These are phyloP conservation scores for Volvariella volvacea DNA, from an alignment of 1,284 basidiomycete genomes.

Conservation along the genomic window DNA sequence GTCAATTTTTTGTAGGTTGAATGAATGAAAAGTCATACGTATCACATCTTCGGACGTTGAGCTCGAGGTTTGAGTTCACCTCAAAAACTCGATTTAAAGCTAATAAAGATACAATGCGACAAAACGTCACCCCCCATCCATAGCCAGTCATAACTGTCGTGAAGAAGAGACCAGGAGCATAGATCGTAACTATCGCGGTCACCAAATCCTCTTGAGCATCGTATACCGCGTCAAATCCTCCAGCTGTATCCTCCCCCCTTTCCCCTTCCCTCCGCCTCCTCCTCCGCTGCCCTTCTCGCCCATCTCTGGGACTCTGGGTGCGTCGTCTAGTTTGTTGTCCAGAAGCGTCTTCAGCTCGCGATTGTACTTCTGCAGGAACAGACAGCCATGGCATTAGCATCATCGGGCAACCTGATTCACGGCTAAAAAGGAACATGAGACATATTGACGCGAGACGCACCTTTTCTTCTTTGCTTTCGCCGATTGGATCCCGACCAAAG, in stretches of 20 bases:
- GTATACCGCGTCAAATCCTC: slow-evolving; percentile 89
- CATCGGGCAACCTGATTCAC: not conserved
- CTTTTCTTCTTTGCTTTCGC: slow-evolving; percentile 80
- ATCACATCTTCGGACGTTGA: too few species aligned
- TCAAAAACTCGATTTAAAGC: too few species aligned
- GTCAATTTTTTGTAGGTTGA: too few species aligned
- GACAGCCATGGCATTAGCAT: slow-evolving; percentile 6
- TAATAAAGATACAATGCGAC: too few species aligned
- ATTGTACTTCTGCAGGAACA: slow-evolving; percentile 61
- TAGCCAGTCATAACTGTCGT: too few species aligned
- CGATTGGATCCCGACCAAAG: slow-evolving; percentile 80
- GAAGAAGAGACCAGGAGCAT: too few species aligned
- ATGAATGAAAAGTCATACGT: too few species aligned
- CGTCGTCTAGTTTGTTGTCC: slow-evolving; percentile 64
- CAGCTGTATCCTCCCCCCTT: slow-evolving; percentile 63
- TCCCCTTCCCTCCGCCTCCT: slow-evolving; percentile 28
- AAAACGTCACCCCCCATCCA: too few species aligned
- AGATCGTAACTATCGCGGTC: too few species aligned
- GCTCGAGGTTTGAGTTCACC: too few species aligned
- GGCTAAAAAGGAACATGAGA: not conserved
- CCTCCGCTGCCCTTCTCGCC: slow-evolving; percentile 45
- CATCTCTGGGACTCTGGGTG: slow-evolving; percentile 60
- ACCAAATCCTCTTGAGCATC: slow-evolving; percentile 94
- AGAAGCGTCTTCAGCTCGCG: slow-evolving; percentile 70
- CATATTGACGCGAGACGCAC: slow-evolving; percentile 47